Conservation (phyloP, 2,329 filamentous ascomycete genomes). For the Emydomyces testavorans region DNA sequence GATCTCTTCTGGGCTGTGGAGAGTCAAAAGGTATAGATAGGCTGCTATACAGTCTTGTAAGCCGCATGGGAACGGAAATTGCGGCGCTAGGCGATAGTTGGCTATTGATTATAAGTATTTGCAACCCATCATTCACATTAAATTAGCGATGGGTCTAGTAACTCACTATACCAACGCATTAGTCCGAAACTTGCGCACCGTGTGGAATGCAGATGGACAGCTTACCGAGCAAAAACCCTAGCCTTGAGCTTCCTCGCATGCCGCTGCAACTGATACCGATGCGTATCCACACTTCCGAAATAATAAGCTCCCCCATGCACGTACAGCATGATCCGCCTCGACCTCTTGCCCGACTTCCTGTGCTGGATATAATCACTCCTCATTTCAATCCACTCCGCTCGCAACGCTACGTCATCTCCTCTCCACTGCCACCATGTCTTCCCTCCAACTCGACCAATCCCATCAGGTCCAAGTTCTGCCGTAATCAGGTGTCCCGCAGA, state of each 20-base stretch:
- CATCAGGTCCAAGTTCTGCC: slow-evolving; percentile 64
- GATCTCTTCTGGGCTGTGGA: slow-evolving; percentile 69
- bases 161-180: slow-evolving; percentile 15
- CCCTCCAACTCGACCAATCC: slow-evolving; percentile 66
- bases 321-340: slow-evolving; percentile 77
- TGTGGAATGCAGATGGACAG: not conserved
- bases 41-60: slow-evolving; percentile 80
- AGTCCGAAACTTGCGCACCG: slow-evolving; percentile 6
- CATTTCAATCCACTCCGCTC: slow-evolving; percentile 97
- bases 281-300: slow-evolving; percentile 90
- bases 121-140: not conserved
- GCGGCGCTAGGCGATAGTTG: slow-evolving; percentile 74
- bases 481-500: slow-evolving; percentile 57
- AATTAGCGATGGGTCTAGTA: no score
- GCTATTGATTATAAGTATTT: slow-evolving; percentile 29
- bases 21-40: slow-evolving; percentile 68
- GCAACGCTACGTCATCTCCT: slow-evolving; percentile 49
- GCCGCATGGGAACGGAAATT: slow-evolving; percentile 92
- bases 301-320: slow-evolving; percentile 91
- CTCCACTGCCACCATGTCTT: slow-evolving; percentile 85
- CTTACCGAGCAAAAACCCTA: slow-evolving; percentile 62
- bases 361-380: slow-evolving; percentile 64
- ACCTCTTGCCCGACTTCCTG: slow-evolving; percentile 48
- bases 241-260: slow-evolving; percentile 91
- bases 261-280: slow-evolving; percentile 95